Percentiles rank a stretch among this genome's conserved stretches.
Evolutionary conservation across 164 flowering plant genomes (phyloP).

Genomic region (Aristolochia californica): DNA sequence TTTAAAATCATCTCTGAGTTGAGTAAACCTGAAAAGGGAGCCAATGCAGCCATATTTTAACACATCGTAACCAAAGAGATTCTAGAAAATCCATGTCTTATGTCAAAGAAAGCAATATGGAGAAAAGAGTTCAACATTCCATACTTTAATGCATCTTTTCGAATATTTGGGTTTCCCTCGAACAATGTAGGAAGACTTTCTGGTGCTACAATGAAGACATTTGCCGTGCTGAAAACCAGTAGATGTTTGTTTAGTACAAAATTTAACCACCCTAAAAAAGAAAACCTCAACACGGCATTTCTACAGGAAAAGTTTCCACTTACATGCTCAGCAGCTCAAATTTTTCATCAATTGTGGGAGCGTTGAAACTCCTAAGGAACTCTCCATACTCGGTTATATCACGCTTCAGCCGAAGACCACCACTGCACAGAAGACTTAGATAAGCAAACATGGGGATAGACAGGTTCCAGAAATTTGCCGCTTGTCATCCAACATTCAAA

Average conservation of each 20-base stretch:
- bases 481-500: too few relatives aligned
- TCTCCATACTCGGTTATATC: conserved; percentile 98
- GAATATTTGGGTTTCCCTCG: conserved; percentile 88
- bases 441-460: too few relatives aligned
- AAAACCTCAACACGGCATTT: background rate
- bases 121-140: background rate
- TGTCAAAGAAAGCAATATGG: too few relatives aligned
- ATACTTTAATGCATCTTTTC: conserved; percentile 94
- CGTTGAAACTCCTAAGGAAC: conserved; percentile 86
- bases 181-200: conserved; percentile 85
- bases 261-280: background rate
- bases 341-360: conserved; percentile 93
- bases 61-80: background rate
- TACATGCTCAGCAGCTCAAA: conserved; percentile 93
- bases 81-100: background rate
- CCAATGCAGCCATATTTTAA: background rate
- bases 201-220: conserved; percentile 96
- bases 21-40: conserved; percentile 6
- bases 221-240: conserved; percentile 67
- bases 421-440: conserved; percentile 31
- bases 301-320: conserved; percentile 18
- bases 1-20: conserved; percentile 11
- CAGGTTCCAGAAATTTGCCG: too few relatives aligned
- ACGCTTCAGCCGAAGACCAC: conserved; percentile 90
- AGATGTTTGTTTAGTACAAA: background rate